Evolutionary conservation across 257 asterid genomes (phyloP).

Genomic region (Solanum tarapatanum): DNA sequence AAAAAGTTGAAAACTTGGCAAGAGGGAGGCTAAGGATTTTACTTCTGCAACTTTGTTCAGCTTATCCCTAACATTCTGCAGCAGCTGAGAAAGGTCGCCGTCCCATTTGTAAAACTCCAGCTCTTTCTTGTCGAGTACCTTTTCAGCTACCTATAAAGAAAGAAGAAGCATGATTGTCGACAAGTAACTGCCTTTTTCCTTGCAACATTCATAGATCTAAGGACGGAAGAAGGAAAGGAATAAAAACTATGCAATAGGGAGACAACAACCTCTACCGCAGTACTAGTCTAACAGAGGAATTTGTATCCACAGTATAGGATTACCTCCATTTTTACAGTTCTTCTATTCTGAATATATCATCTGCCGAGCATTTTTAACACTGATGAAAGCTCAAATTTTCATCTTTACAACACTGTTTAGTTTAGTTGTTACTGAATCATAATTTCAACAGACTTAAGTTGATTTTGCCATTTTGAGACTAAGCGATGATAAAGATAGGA

Average conservation of each 20-base stretch:
- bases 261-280: background rate
- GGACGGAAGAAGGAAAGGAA: background rate
- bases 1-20: background rate
- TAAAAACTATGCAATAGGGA: background rate
- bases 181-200: background rate
- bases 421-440: background rate
- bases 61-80: conserved; percentile 81
- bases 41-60: conserved; percentile 75
- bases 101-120: conserved; percentile 96
- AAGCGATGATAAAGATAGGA: background rate
- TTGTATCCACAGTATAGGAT: background rate
- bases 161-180: background rate
- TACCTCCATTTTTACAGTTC: background rate
- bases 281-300: background rate
- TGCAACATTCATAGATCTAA: background rate
- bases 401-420: background rate
- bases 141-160: conserved; percentile 53
- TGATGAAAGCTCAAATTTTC: background rate
- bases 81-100: conserved; percentile 61
- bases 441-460: background rate
- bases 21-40: background rate
- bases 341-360: background rate
- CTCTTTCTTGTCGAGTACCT: conserved; percentile 56
- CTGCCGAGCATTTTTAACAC: background rate
- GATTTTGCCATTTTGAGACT: background rate